Percentiles rank a stretch among this genome's conserved stretches.
Conservation (phyloP, 2,329 filamentous ascomycete genomes). For the Pestalotiopsis sp. region DNA sequence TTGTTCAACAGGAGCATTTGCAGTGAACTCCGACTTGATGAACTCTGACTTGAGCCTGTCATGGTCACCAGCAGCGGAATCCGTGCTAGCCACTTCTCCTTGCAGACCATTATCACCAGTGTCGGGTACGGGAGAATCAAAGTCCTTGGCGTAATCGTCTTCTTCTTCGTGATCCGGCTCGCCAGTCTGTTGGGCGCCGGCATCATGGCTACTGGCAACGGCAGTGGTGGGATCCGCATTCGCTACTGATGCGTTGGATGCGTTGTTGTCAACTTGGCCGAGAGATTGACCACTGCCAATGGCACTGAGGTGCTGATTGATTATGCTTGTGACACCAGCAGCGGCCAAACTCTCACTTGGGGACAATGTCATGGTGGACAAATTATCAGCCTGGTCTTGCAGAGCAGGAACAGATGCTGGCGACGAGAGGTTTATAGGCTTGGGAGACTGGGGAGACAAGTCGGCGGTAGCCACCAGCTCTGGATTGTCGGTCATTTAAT, state of each 20-base stretch:
- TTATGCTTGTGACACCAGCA: conserved; percentile 5
- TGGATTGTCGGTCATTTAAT: conserved; percentile 47
- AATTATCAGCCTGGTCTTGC: conserved; percentile 52
- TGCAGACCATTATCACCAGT: conserved; percentile 31
- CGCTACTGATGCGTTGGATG: background rate
- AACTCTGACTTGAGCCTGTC: background rate
- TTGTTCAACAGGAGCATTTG: conserved; percentile 18
- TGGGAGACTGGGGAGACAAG: conserved; percentile 52
- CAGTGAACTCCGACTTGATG: conserved; percentile 4
- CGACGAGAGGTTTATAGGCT: conserved; percentile 47
- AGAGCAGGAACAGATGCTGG: conserved; percentile 46
- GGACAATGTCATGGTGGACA: conserved; percentile 42
- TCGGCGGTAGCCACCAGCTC: conserved; percentile 53
- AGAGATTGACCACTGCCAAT: background rate
- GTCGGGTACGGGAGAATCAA: conserved; percentile 46
- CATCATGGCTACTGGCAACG: background rate
- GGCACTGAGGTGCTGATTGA: background rate
- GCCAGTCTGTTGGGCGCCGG: background rate
- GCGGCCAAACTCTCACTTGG: conserved; percentile 23
- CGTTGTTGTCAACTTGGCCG: conserved; percentile 9
- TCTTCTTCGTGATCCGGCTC: conserved; percentile 30
- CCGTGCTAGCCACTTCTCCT: conserved; percentile 19
- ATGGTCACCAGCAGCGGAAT: background rate
- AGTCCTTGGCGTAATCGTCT: conserved; percentile 52
- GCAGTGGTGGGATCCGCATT: background rate